A percentile compares a stretch with the other conserved stretches of the same genome.
Evolutionary conservation across 2,329 filamentous ascomycete genomes (phyloP).

Genomic region (Penicillium rolfsii): DNA sequence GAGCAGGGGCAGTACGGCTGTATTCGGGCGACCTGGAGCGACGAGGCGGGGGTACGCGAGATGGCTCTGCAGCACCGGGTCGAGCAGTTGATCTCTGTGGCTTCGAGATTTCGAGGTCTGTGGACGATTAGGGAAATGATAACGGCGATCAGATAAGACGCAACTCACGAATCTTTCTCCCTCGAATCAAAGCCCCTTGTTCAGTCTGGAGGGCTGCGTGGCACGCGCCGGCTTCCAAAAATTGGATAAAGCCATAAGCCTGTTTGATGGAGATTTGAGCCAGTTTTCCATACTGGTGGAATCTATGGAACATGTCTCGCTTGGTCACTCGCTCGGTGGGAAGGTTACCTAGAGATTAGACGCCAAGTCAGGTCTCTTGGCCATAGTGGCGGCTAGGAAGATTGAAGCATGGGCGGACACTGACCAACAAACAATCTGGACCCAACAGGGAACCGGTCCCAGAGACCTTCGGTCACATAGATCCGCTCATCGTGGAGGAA

Average conservation of each 20-base stretch:
- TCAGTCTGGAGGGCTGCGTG: slow-evolving; percentile 73
- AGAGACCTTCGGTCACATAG: slow-evolving; percentile 57
- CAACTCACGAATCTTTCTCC: slow-evolving; percentile 87
- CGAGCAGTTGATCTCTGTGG: slow-evolving; percentile 76
- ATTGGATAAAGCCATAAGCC: slow-evolving; percentile 96
- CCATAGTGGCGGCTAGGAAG: not conserved
- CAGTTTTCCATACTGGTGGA: slow-evolving; percentile 80
- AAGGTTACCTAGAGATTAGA: slow-evolving; percentile 69
- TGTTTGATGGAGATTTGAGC: slow-evolving; percentile 97
- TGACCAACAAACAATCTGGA: slow-evolving; percentile 55
- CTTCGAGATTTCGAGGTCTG: slow-evolving; percentile 88
- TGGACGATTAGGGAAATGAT: slow-evolving; percentile 9
- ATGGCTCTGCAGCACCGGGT: slow-evolving; percentile 45
- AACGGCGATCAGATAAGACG: not conserved
- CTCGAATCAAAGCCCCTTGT: slow-evolving; percentile 79
- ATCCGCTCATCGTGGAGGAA: slow-evolving; percentile 55
- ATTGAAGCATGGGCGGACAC: slow-evolving; percentile 24
- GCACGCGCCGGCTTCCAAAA: slow-evolving; percentile 76
- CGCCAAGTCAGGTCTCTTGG: slow-evolving; percentile 13
- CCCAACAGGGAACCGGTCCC: slow-evolving; percentile 55
- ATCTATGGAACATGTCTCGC: slow-evolving; percentile 88
- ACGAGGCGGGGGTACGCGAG: slow-evolving; percentile 47
- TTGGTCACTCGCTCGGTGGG: slow-evolving; percentile 93
- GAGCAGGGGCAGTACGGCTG: slow-evolving; percentile 44
- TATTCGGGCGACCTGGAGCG: slow-evolving; percentile 68